These are phyloP conservation scores for Saccharomyces hybrid DNA, from an alignment of 1,139 yeast species.

Conservation along the genomic window DNA sequence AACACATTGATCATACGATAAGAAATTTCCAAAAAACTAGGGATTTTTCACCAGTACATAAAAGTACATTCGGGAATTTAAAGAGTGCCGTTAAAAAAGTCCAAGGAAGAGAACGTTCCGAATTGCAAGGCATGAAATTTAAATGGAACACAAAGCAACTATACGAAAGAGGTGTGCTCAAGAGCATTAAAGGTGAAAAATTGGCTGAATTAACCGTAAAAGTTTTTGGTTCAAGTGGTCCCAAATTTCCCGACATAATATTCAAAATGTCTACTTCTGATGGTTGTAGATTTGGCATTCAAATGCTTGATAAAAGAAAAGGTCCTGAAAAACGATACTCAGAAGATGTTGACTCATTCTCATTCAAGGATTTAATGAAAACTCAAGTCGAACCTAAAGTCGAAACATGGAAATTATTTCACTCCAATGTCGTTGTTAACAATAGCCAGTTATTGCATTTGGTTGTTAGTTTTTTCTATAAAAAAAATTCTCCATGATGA, in stretches of 20 bases:
- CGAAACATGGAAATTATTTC: constrained; percentile 14
- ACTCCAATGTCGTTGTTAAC: constrained; percentile 19
- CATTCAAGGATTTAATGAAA: constrained; percentile 17
- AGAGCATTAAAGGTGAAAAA: constrained; percentile 47
- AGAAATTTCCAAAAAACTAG: constrained; percentile 16
- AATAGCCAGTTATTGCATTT: constrained; percentile 20
- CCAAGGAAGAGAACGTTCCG: constrained; percentile 15
- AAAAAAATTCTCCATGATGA: constrained; percentile 1
- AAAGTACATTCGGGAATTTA: constrained; percentile 25
- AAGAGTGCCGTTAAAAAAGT: constrained; percentile 56
- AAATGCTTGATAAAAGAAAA: constrained; percentile 25
- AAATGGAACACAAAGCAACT: constrained; percentile 73
- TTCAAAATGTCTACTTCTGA: constrained; percentile 61
- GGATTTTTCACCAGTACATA: constrained; percentile 18
- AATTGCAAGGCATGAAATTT: constrained; percentile 20
- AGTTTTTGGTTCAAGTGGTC: constrained; percentile 38
- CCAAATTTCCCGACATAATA: constrained; percentile 57
- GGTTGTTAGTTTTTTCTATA: constrained; percentile 19
- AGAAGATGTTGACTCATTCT: constrained; percentile 23
- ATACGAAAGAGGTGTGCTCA: constrained; percentile 61
- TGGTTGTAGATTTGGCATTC: constrained; percentile 33
- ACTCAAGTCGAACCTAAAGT: constrained; percentile 20
- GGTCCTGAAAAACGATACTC: constrained; percentile 18
- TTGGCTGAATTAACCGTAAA: constrained; percentile 35
- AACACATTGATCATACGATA: constrained; percentile 13